These are phyloP conservation scores for Globisporangium irregulare DNA, from an alignment of 352 stramenopile genomes.

Conservation along the genomic window DNA sequence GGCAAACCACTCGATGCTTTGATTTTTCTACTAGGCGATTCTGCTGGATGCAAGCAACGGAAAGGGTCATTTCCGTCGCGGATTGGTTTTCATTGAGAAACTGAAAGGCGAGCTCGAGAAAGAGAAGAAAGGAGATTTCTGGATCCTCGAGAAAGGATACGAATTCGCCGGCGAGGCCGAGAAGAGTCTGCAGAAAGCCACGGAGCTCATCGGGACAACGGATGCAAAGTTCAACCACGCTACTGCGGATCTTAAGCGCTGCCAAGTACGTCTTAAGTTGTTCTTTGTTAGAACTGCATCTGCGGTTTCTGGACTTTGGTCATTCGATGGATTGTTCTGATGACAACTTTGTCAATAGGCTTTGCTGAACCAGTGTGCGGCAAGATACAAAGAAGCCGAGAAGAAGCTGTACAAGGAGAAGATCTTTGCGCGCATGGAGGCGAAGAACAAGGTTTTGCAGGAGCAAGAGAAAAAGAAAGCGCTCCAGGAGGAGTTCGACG, in stretches of 20 bases:
- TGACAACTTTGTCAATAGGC: conserved; percentile 25
- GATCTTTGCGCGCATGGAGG: conserved; percentile 82
- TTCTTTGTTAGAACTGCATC: background rate
- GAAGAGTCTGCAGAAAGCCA: conserved; percentile 64
- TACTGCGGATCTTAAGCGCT: conserved; percentile 64
- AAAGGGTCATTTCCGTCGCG: conserved; percentile 81
- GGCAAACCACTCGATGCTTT: background rate
- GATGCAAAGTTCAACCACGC: conserved; percentile 60
- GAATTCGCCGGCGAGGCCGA: conserved; percentile 70
- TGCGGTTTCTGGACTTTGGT: background rate
- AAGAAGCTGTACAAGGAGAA: conserved; percentile 89
- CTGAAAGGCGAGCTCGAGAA: conserved; percentile 79
- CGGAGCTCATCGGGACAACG: conserved; percentile 35
- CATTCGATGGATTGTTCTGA: background rate
- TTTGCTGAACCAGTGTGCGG: conserved; percentile 50
- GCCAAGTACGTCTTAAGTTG: conserved; percentile 27
- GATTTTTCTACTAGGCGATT: conserved; percentile 44
- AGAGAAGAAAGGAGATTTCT: conserved; percentile 78
- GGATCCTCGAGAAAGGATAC: conserved; percentile 84
- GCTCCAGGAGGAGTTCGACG: conserved; percentile 68
- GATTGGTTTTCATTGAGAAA: conserved; percentile 79
- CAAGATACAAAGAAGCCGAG: conserved; percentile 83
- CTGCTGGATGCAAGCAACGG: conserved; percentile 50
- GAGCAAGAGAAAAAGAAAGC: conserved; percentile 64
- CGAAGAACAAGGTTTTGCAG: conserved; percentile 78